Conservation (phyloP, 1,284 basidiomycete genomes). For the Bondarzewia mesenterica region DNA sequence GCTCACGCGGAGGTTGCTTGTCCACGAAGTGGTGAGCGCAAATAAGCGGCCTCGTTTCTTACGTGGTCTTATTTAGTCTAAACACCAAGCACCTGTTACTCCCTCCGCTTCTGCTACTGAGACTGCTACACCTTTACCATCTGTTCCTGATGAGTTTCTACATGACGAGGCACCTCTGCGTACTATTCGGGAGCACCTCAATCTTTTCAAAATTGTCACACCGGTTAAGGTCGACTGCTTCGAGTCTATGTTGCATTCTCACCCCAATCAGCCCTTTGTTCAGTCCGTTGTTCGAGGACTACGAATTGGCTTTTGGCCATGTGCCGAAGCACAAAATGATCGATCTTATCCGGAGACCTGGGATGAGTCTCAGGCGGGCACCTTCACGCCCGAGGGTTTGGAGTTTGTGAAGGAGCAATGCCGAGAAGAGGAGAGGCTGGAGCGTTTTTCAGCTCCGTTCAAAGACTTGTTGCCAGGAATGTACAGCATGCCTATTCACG, state of each 20-base stretch:
- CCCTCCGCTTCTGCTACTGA: background rate
- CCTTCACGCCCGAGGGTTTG: background rate
- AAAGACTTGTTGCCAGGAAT: conserved; percentile 2
- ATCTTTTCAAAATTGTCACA: background rate
- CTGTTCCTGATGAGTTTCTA: background rate
- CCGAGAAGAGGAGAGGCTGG: background rate
- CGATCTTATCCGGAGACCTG: background rate
- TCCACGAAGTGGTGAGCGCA: background rate
- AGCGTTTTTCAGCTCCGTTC: conserved; percentile 3
- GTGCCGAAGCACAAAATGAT: background rate
- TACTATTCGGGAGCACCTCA: background rate
- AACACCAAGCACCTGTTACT: background rate
- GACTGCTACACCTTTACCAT: background rate
- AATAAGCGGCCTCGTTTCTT: background rate
- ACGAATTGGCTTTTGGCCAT: background rate
- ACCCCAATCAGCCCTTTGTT: background rate
- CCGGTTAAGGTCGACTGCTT: background rate
- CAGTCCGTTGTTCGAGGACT: background rate
- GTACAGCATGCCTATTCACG: background rate
- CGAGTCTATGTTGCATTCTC: background rate
- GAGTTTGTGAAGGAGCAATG: background rate
- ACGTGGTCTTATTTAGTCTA: background rate
- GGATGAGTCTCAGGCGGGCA: background rate
- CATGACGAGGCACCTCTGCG: background rate
- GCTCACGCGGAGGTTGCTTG: too few species aligned